phyloP scores from a whole-genome alignment of 371 early-diverging fungal genomes.

The Apophysomyces elegans region DNA sequence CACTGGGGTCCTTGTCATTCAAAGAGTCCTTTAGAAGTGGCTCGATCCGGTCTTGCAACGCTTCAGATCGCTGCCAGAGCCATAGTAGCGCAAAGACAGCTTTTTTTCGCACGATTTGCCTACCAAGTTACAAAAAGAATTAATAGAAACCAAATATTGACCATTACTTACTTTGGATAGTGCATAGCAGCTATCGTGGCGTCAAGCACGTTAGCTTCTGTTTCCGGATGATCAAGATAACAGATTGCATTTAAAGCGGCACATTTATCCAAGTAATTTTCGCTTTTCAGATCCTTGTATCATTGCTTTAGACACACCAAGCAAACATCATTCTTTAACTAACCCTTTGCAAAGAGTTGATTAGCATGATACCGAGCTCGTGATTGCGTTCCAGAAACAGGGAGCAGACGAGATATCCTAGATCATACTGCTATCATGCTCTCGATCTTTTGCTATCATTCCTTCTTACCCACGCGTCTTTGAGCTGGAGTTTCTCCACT shows the following conservation, averaged over 20 bases:
- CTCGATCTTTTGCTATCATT: neutral
- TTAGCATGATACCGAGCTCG: conserved; percentile 54
- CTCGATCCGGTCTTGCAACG: conserved; percentile 32
- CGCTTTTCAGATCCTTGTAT: conserved; percentile 43
- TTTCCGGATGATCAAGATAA: conserved; percentile 45
- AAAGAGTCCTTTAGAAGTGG: conserved; percentile 40
- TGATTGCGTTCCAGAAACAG: conserved; percentile 44
- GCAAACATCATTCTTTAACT: neutral
- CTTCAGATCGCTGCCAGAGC: conserved; percentile 32
- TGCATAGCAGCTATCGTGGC: conserved; percentile 30
- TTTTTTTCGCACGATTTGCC: conserved; percentile 54
- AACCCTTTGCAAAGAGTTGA: conserved; percentile 59
- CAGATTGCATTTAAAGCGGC: conserved; percentile 49
- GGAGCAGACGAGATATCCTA: conserved; percentile 55
- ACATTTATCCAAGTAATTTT: conserved; percentile 43
- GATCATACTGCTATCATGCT: neutral
- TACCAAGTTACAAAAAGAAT: conserved; percentile 13
- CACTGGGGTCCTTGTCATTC: conserved; percentile 50
- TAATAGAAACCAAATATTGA: neutral
- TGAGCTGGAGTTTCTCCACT: conserved; percentile 51
- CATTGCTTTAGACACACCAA: neutral
- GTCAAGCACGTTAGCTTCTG: conserved; percentile 38
- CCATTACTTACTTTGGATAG: conserved; percentile 40
- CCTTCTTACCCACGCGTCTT: conserved; percentile 45
- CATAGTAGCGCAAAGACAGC: conserved; percentile 40